These are phyloP conservation scores for Dendrothele bispora DNA, from an alignment of 768 basidiomycete genomes.

Conservation along the genomic window DNA sequence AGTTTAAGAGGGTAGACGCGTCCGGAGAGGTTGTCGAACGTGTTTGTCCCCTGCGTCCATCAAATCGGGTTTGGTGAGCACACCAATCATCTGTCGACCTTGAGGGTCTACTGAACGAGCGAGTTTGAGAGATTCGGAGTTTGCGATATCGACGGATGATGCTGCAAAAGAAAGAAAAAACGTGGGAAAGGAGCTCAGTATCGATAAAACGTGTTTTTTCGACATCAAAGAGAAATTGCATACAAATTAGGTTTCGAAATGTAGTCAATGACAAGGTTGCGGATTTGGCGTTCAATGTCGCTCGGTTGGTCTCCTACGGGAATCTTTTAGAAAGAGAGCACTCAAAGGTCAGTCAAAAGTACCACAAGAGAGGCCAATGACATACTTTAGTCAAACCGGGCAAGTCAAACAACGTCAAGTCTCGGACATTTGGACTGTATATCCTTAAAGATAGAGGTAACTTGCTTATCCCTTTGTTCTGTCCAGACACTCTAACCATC, in stretches of 20 bases:
- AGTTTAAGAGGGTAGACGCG: constrained; percentile 97
- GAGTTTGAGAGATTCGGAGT: constrained; percentile 96
- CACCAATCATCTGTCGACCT: constrained; percentile 93
- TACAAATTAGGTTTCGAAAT: constrained; percentile 96
- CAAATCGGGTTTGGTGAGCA: constrained; percentile 95
- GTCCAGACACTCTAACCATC: constrained; percentile 94
- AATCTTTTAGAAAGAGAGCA: constrained; percentile 48
- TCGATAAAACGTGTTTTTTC: too few relatives aligned
- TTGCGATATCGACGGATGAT: constrained; percentile 98
- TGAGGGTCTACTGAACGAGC: constrained; percentile 95
- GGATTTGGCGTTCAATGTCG: constrained; percentile 96
- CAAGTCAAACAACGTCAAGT: constrained; percentile 93
- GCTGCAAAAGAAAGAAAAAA: constrained; percentile 36
- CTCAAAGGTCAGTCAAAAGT: background rate
- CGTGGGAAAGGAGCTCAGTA: background rate
- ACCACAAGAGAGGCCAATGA: too few relatives aligned
- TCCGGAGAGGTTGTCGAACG: constrained; percentile 91
- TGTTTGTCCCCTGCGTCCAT: constrained; percentile 99
- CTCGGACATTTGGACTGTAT: constrained; percentile 92
- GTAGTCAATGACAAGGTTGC: constrained; percentile 88
- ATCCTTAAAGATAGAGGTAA: constrained; percentile 93
- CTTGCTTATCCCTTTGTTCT: constrained; percentile 98
- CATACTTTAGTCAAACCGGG: constrained; percentile 93
- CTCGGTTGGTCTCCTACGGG: constrained; percentile 96
- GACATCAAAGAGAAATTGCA: too few relatives aligned